phyloP scores from a whole-genome alignment of 805 yeast genomes.

The Pichia insulana region DNA sequence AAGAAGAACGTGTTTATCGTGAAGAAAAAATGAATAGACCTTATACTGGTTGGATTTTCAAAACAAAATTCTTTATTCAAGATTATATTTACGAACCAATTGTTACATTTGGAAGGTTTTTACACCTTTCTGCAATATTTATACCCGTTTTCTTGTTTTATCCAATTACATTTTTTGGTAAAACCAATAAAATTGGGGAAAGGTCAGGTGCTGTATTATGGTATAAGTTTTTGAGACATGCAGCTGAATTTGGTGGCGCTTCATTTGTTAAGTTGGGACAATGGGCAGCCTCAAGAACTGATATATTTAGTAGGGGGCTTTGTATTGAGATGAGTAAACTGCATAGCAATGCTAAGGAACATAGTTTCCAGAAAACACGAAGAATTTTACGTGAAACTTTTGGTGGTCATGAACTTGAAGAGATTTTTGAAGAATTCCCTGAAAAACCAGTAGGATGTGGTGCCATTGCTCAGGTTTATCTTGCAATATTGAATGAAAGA shows the following conservation, averaged over 20 bases:
- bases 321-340: constrained; percentile 69
- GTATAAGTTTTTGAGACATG: constrained; percentile 55
- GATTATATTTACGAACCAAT: constrained; percentile 65
- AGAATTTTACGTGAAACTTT: constrained; percentile 52
- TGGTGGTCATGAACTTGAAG: constrained; percentile 44
- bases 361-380: constrained; percentile 54
- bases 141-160: constrained; percentile 55
- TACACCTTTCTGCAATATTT: constrained; percentile 58
- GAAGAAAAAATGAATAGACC: constrained; percentile 14
- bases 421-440: constrained; percentile 71
- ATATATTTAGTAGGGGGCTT: constrained; percentile 71
- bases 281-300: constrained; percentile 98
- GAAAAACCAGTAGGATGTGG: constrained; percentile 89
- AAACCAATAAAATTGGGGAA: constrained; percentile 30
- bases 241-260: constrained; percentile 85
- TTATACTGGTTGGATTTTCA: constrained; percentile 27
- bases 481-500: constrained; percentile 50
- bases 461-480: constrained; percentile 94
- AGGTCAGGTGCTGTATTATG: constrained; percentile 61
- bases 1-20: constrained; percentile 31
- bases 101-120: constrained; percentile 56
- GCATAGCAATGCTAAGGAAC: constrained; percentile 79
- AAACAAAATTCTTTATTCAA: constrained; percentile 33
- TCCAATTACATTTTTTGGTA: constrained; percentile 59
- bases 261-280: constrained; percentile 89